Evolutionary conservation across 1,284 basidiomycete genomes (phyloP), one percentile per base, ranked within the genome.

Genomic region (Cutaneotrichosporon dermatis): DNA sequence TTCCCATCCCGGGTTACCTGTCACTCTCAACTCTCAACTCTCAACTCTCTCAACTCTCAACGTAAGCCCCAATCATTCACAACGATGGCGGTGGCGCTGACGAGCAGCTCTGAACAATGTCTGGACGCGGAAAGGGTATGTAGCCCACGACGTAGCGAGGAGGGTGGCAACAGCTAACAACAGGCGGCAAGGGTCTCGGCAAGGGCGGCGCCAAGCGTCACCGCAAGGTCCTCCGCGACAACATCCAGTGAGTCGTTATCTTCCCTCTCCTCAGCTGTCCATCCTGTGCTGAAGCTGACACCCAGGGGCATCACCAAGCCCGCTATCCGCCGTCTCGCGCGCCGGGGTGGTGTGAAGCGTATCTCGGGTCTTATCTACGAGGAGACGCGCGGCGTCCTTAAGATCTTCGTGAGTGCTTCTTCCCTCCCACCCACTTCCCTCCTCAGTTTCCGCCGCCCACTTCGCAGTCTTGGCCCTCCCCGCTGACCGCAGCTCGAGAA

Each of bases 271-370:
- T 9, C 9, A 46, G 45, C 12, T n/a, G n/a, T n/a, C n/a, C n/a
- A n/a, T n/a, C n/a, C n/a, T n/a, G n/a, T n/a, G n/a, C n/a, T n/a
- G n/a, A n/a, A n/a, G 40, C 46, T 43, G 25, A 43, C 40, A 15
- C 13, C 13, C 54, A 72, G 72, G 71, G 80, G 81, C 82, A 89
- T 92, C 76, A 92, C 89, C 71, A 92, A 92, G 83, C 89, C 89
- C 69, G 90, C 90, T 67, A 92, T 94, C 78, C 89, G 92, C 71
- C 89, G 91, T 82, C 88, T 95, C 65, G 92, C 92, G 49, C 90
- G 92, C 78, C 88, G 91, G 84, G 92, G 92, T 76, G 90, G 90
- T 87, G 90, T 92, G 75, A 92, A 93, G 83, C 89, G 89, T 88
- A 91, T 91, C 78, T 91, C 90, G 57, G 89, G 89, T 74, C 84